These are phyloP conservation scores for Sclerotinia spermophila DNA, from an alignment of 2,329 filamentous ascomycete species.

Conservation along the genomic window DNA sequence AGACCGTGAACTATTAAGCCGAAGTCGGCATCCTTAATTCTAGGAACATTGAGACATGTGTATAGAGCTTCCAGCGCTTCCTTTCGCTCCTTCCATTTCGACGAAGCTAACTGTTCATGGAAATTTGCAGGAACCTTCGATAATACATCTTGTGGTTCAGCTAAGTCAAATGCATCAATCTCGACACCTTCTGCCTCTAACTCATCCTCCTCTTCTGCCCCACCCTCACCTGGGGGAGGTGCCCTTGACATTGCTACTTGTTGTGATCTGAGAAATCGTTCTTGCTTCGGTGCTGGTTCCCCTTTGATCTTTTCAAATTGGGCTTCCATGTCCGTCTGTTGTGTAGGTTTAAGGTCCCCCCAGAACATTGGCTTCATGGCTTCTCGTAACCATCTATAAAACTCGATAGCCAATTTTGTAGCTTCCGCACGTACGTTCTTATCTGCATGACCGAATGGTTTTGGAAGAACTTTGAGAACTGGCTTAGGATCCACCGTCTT, in stretches of 20 bases:
- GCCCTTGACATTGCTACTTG: slow-evolving; percentile 77
- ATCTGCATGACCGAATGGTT: slow-evolving; percentile 92
- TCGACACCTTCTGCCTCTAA: slow-evolving; percentile 58
- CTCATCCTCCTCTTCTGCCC: slow-evolving; percentile 54
- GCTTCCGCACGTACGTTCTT: slow-evolving; percentile 97
- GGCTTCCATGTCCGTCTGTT: slow-evolving; percentile 89
- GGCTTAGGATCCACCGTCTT: slow-evolving; percentile 92
- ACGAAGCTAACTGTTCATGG: slow-evolving; percentile 76
- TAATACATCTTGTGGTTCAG: slow-evolving; percentile 82
- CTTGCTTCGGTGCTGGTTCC: slow-evolving; percentile 83
- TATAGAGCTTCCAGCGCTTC: slow-evolving; percentile 84
- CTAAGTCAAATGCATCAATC: slow-evolving; percentile 75
- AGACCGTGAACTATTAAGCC: slow-evolving; percentile 78
- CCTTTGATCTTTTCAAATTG: slow-evolving; percentile 91
- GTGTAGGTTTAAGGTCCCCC: slow-evolving; percentile 90
- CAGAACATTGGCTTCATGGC: slow-evolving; percentile 99
- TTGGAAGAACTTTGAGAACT: slow-evolving; percentile 81
- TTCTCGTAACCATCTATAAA: slow-evolving; percentile 95
- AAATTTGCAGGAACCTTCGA: slow-evolving; percentile 80
- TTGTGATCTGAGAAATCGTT: slow-evolving; percentile 81
- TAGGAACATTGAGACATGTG: slow-evolving; percentile 73
- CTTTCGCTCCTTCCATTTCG: slow-evolving; percentile 98
- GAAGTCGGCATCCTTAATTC: slow-evolving; percentile 88
- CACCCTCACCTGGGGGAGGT: slow-evolving; percentile 56
- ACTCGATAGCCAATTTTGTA: slow-evolving; percentile 84